Base-by-base conservation (phyloP, 2,329 filamentous ascomycete species). In the Trichoderma afroharzianum region DNA sequence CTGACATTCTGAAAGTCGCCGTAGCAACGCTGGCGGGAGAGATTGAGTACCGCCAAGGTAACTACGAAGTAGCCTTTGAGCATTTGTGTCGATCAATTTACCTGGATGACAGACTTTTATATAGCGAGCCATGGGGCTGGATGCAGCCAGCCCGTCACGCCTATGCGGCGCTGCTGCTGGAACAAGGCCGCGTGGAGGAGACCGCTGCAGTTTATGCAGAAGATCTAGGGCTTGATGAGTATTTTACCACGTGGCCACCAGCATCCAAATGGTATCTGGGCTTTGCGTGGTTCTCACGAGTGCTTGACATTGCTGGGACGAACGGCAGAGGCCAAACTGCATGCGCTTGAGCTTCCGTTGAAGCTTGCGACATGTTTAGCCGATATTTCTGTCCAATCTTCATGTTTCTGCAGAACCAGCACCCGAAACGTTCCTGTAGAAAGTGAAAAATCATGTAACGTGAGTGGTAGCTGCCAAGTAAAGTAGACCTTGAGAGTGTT, bases 51-150 rank as follows among this genome's bases (percentile, higher is more conserved):
- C 89, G 92, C 1, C 83, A 83, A 4, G 85, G 85, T 0, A 86
- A 91, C 62, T 84, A 86, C 68, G 85, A 88, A 0, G 58, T 77
- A 0, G 91, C 91, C 0, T 93, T 92, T 74, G 74, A 79, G 9
- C 83, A 87, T 70, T 82, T 93, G 4, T 83, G 85, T 3, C 81
- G 79, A 24, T 85, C 90, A 0, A 87, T 91, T 26, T 78, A 82
- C 0, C 82, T 87, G 7, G 89, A 92, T 70, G 90, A 92, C 73
- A 79, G 77, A 0, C 82, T 93, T n/a, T 86, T 87, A 0, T 93
- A 92, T 73, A 88, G 90, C 30, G 91, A 93, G 78, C 91, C 91
- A 0, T 93, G 91, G 91, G 89, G 88, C 0, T 93, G 91, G 91
- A 92, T 93, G 90, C 90, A 92, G 75, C 91, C 91, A 0, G 86